Evolutionary conservation across 2,329 filamentous ascomycete genomes (phyloP).

Genomic region (Pseudodiploospora longispora): DNA sequence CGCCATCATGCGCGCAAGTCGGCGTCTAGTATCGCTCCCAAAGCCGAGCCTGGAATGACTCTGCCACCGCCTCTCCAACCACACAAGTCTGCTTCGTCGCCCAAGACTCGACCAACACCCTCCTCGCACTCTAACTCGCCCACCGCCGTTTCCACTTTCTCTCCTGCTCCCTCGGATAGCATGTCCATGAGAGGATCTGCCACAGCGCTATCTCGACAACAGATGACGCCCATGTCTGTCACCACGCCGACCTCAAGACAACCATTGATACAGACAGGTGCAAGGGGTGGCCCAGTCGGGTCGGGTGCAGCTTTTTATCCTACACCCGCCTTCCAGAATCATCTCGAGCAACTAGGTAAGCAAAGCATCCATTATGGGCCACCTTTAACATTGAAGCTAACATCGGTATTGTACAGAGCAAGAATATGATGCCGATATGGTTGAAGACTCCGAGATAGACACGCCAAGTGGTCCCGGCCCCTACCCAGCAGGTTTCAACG

Average conservation of each 20-base stretch:
- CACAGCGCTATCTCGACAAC: constrained; percentile 22
- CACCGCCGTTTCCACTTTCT: constrained; percentile 37
- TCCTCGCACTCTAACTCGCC: constrained; percentile 64
- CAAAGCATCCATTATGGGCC: constrained; percentile 44
- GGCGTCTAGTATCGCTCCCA: constrained; percentile 66
- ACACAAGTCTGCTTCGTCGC: constrained; percentile 51
- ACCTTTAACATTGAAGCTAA: constrained; percentile 61
- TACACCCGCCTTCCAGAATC: constrained; percentile 76
- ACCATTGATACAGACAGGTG: constrained; percentile 28
- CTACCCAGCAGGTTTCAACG: constrained; percentile 51
- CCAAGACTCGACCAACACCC: constrained; percentile 73
- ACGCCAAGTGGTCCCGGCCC: constrained; percentile 56
- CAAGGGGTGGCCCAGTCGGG: constrained; percentile 26
- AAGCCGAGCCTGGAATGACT: constrained; percentile 50
- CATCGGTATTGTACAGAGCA: constrained; percentile 64
- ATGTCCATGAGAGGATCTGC: constrained; percentile 35
- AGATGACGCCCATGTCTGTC: constrained; percentile 21
- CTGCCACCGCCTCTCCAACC: constrained; percentile 38
- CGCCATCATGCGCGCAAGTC: constrained; percentile 68
- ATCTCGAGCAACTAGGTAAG: constrained; percentile 95
- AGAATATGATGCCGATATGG: constrained; percentile 89
- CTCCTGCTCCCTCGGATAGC: constrained; percentile 39
- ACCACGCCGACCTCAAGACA: constrained; percentile 18
- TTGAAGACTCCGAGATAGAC: constrained; percentile 72
- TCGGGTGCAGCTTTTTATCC: constrained; percentile 60